Evolutionary conservation across 140 eudicot genomes (phyloP), one percentile per base, ranked within the genome.

Genomic region (Flaveria floridana): DNA sequence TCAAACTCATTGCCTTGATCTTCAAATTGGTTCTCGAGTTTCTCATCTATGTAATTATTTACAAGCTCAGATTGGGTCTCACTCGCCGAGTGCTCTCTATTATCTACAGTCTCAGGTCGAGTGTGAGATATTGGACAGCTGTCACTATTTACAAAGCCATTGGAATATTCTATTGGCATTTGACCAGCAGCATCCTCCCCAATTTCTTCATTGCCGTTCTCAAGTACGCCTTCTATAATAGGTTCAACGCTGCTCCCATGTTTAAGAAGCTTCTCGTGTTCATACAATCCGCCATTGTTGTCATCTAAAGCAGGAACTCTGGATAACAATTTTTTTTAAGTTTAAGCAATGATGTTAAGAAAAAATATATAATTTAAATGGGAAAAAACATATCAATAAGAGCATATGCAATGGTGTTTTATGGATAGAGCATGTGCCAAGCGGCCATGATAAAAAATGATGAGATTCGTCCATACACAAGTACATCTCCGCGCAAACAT

Each of bases 141-240:
- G 69, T 73, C 78, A 70, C 56, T 87, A 87, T 87, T 80, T 86
- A 89, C 95, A 89, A 67, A 70, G 79, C 95, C 88, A 83, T 76
- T 76, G 13, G 48, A 68, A 47, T 73, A 84, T 50, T 79, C 81
- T 51, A 30, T 39, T 18, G 71, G 84, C 81, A 30, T 72, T 69
- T 42, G 76, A 79, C 76, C 74, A 84, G 82, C 81, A 88, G 78
- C 86, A 82, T 78, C 76, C 53, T 66, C 71, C 71, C 53, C 71
- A 39, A 52, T 66, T 80, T 84, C 88, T 47, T 76, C 91, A 82
- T 53, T 44, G 63, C 80, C 85, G 78, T 79, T 78, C 44, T 83
- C 76, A 66, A 63, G 21, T 74, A 70, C 83, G 67, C 63, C 82
- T 23, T 42, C 70, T 7, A 72, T 2, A 50, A 16, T 41, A 16